Base-by-base conservation (phyloP, 192 early-diverging fungal genomes). In the Chytriomyces sp. region DNA sequence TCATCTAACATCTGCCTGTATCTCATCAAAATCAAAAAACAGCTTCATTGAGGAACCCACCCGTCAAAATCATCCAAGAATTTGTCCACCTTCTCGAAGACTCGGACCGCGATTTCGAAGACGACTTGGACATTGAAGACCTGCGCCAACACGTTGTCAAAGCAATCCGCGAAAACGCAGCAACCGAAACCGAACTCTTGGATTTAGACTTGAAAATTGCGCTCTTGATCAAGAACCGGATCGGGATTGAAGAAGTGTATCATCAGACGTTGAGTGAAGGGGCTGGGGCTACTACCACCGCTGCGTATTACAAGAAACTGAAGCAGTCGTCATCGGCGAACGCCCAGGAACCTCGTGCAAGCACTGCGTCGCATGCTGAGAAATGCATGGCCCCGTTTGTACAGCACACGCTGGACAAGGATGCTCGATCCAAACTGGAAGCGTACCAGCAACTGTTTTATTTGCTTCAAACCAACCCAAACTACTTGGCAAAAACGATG, bases 121-220 rank as follows among this genome's bases (percentile, higher is more conserved):
- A 96, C 75, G 98, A 99, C 82, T 77, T 95, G 13, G 84, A 92
- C 61, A 78, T 95, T 28, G 97, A 99, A 81, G 86, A 91, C 5
- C 81, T 98, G 35, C 87, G 96, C 47, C 94, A 96, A 77, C 78
- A 88, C 28, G 96, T 96, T 6, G 92, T 98, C 76, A 86, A 93
- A 61, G 86, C 88, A 46, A 99, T 99, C 70, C 87, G 94, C 45
- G 95, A 97, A 74, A 98, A 97, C 83, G 89, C 91, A 59, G 87
- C 91, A 46, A 86, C 90, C 6, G 93, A 95, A 62, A 77, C 82
- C 5, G 89, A 95, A 28, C 79, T 99, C 9, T 94, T 90, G 77
- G 92, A 95, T 50, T 85, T 99, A 1, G 98, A 99, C 75, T 90
- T 96, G 72, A 98, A 99, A 81, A 98, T 99, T 79, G 94, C 96